Evolutionary conservation across 345 rosid species (phyloP).

Genomic region (Citropsis articulata): DNA sequence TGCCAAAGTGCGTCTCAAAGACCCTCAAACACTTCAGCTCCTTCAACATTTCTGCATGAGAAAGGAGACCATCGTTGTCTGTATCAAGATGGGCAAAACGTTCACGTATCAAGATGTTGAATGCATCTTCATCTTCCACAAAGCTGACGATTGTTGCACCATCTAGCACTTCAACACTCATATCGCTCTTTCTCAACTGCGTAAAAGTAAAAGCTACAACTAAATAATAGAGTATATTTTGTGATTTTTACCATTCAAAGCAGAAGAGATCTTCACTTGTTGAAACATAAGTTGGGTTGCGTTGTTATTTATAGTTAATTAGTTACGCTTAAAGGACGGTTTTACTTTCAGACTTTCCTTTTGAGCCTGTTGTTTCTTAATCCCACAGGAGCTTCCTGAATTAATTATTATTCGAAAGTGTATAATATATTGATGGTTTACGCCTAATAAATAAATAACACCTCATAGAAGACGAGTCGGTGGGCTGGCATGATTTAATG

Average conservation of each 20-base stretch:
- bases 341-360: too few relatives aligned
- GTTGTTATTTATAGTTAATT: neutral
- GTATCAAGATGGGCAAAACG: slow-evolving; percentile 33
- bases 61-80: slow-evolving; percentile 36
- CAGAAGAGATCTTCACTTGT: neutral
- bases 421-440: too few relatives aligned
- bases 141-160: slow-evolving; percentile 37
- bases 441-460: too few relatives aligned
- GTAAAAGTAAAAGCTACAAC: too few relatives aligned
- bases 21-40: slow-evolving; percentile 43
- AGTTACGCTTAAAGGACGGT: neutral
- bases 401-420: neutral
- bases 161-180: slow-evolving; percentile 45
- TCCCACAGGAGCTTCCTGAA: neutral
- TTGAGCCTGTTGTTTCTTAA: too few relatives aligned
- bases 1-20: slow-evolving; percentile 38
- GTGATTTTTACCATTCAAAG: too few relatives aligned
- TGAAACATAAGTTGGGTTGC: neutral
- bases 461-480: neutral
- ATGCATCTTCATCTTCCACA: slow-evolving; percentile 45
- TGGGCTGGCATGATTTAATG: neutral
- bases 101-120: slow-evolving; percentile 17
- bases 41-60: slow-evolving; percentile 40
- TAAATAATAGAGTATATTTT: too few relatives aligned
- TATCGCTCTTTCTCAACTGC: neutral